These are phyloP conservation scores for Neodidymelliopsis sp. DNA, from an alignment of 2,329 filamentous ascomycete genomes.

Conservation along the genomic window DNA sequence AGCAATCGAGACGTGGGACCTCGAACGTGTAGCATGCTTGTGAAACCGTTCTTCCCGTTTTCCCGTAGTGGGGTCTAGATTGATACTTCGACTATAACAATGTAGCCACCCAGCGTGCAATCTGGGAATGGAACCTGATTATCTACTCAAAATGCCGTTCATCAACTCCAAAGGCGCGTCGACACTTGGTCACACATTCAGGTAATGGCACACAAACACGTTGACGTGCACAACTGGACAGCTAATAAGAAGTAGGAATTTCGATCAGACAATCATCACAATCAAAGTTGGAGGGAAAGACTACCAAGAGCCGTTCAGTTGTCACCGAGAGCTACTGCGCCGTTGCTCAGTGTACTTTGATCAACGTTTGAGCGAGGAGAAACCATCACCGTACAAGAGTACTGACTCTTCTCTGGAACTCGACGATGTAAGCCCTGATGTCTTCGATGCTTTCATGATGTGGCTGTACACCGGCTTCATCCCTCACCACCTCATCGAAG, in stretches of 20 bases:
- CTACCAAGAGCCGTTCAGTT: constrained; percentile 44
- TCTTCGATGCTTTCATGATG: constrained; percentile 49
- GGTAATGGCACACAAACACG: constrained; percentile 22
- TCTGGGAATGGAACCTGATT: constrained; percentile 41
- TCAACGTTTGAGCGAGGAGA: constrained; percentile 38
- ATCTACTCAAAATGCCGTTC: constrained; percentile 48
- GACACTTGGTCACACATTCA: constrained; percentile 46
- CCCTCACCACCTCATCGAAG: constrained; percentile 48
- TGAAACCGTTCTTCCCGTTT: constrained; percentile 36
- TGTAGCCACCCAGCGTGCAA: constrained; percentile 5
- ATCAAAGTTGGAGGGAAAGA: constrained; percentile 44
- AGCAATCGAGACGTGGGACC: constrained; percentile 14
- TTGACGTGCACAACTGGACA: neutral
- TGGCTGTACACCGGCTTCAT: constrained; percentile 49
- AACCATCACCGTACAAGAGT: constrained; percentile 43
- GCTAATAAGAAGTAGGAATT: constrained; percentile 40
- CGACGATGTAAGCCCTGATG: constrained; percentile 44
- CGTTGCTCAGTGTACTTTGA: constrained; percentile 47
- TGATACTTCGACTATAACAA: constrained; percentile 9
- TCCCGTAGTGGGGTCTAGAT: constrained; percentile 2
- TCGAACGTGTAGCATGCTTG: constrained; percentile 26
- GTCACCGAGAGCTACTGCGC: constrained; percentile 43
- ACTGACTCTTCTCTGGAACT: constrained; percentile 38
- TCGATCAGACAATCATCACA: constrained; percentile 48
- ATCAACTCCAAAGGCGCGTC: constrained; percentile 41